Conservation (phyloP, 225 moss, liverwort and hornwort species). For the Sphagnum tenellum region DNA sequence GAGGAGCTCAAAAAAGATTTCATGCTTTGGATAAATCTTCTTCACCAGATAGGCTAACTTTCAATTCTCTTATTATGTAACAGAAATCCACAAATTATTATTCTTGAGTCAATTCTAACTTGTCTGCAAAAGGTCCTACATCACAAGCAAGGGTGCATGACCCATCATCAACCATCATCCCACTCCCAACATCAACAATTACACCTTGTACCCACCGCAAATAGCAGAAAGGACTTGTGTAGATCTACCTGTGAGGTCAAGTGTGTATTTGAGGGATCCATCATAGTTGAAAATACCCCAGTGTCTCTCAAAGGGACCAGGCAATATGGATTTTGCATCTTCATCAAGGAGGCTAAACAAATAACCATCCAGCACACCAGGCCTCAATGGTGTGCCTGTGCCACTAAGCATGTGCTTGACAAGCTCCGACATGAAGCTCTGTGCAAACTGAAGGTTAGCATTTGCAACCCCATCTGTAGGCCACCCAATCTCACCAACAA, state of each 20-base stretch:
- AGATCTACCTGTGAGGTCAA: conserved; percentile 54
- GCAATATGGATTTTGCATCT: conserved; percentile 67
- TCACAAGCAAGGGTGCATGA: not conserved
- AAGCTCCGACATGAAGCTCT: conserved; percentile 57
- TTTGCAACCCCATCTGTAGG: conserved; percentile 67
- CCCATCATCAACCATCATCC: not conserved
- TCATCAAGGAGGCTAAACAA: conserved; percentile 71
- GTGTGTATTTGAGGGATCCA: conserved; percentile 58
- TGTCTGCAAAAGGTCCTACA: no score
- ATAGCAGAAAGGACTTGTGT: no score
- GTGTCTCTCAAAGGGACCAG: conserved; percentile 68
- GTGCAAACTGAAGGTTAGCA: conserved; percentile 42
- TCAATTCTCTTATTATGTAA: no score
- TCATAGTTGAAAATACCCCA: conserved; percentile 82
- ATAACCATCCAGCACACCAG: conserved; percentile 46
- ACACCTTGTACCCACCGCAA: not conserved
- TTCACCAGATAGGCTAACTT: not conserved
- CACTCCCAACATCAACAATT: not conserved
- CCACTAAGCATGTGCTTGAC: conserved; percentile 48
- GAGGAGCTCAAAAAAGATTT: conserved; percentile 11
- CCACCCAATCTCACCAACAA: conserved; percentile 92
- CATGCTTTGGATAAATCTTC: not conserved
- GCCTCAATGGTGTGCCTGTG: conserved; percentile 57
- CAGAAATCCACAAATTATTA: no score
- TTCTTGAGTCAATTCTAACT: no score